A percentile compares a stretch with the other conserved stretches of the same genome.
phyloP scores from a whole-genome alignment of 495 filamentous ascomycete genomes.

The Penicillium lagena region DNA sequence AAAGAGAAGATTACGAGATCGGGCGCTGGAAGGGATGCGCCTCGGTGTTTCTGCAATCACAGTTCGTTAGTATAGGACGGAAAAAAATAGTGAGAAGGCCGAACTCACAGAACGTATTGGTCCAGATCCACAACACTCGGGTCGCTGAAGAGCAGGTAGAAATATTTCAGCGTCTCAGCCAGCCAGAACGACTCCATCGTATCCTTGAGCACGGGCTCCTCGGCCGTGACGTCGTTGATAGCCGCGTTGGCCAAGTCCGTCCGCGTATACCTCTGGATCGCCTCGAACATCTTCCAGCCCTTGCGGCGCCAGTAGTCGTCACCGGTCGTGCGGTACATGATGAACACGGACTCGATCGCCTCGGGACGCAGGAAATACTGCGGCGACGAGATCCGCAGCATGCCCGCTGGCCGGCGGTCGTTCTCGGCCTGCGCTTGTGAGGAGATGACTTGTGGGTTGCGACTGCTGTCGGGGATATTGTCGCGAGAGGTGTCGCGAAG shows the following conservation, averaged over 20 bases:
- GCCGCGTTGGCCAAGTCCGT: conserved; percentile 65
- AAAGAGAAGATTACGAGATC: conserved; percentile 10
- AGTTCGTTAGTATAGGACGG: not conserved
- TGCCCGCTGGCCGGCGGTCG: conserved; percentile 62
- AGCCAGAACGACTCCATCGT: conserved; percentile 60
- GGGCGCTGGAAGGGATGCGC: conserved; percentile 49
- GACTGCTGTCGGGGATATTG: too few relatives aligned
- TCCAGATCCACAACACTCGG: conserved; percentile 70
- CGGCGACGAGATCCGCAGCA: conserved; percentile 48
- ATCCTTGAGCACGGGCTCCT: conserved; percentile 31
- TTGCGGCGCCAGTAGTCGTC: conserved; percentile 73
- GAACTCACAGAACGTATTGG: conserved; percentile 69
- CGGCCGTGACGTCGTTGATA: conserved; percentile 65
- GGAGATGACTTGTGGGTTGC: too few relatives aligned
- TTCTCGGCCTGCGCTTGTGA: conserved; percentile 14
- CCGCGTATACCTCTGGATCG: conserved; percentile 59
- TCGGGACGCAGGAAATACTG: conserved; percentile 85
- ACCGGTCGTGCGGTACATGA: conserved; percentile 90
- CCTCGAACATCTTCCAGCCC: conserved; percentile 86
- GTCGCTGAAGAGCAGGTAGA: conserved; percentile 68
- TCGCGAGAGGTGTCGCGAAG: too few relatives aligned
- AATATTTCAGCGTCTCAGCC: conserved; percentile 76
- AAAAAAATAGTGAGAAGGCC: not conserved
- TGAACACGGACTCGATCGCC: conserved; percentile 92
- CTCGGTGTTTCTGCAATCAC: conserved; percentile 43